phyloP scores from a whole-genome alignment of 495 filamentous ascomycete genomes.

The Pseudevernia furfuracea region DNA sequence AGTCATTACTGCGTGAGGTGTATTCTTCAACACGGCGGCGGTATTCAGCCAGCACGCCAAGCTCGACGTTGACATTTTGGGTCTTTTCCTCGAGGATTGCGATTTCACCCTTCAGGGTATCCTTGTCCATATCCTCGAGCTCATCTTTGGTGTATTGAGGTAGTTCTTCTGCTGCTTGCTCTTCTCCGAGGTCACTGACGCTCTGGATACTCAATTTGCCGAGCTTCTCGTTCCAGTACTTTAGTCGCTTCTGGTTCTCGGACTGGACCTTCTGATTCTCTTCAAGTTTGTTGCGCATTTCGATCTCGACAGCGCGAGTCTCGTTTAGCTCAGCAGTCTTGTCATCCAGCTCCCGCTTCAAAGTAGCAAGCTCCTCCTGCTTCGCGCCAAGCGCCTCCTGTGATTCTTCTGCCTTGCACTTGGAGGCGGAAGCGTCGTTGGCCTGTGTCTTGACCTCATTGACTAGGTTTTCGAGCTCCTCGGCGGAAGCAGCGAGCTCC shows the following conservation, averaged over 20 bases:
- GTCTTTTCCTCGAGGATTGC: constrained; percentile 88
- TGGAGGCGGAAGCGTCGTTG: constrained; percentile 62
- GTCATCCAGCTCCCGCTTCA: constrained; percentile 82
- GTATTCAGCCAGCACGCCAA: constrained; percentile 88
- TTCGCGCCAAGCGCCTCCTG: constrained; percentile 72
- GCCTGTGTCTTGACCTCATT: constrained; percentile 69
- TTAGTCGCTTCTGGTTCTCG: constrained; percentile 78
- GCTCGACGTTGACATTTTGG: constrained; percentile 79
- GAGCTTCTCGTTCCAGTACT: constrained; percentile 84
- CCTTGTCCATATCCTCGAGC: constrained; percentile 85
- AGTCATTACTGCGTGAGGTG: constrained; percentile 68
- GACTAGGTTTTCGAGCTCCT: constrained; percentile 67
- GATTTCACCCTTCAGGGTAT: constrained; percentile 76
- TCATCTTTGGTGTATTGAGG: constrained; percentile 85
- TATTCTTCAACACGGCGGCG: constrained; percentile 84
- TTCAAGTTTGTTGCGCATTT: constrained; percentile 96
- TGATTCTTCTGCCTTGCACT: constrained; percentile 73
- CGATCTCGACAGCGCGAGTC: constrained; percentile 83
- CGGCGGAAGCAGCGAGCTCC: constrained; percentile 62
- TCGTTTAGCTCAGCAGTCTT: constrained; percentile 83
- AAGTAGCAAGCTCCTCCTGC: constrained; percentile 65
- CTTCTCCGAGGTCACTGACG: constrained; percentile 59
- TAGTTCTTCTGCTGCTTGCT: constrained; percentile 49
- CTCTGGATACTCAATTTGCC: constrained; percentile 69
- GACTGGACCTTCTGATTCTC: constrained; percentile 83